Evolutionary conservation across 1,284 basidiomycete species (phyloP).

Genomic region (Xerocomus amazonicus): DNA sequence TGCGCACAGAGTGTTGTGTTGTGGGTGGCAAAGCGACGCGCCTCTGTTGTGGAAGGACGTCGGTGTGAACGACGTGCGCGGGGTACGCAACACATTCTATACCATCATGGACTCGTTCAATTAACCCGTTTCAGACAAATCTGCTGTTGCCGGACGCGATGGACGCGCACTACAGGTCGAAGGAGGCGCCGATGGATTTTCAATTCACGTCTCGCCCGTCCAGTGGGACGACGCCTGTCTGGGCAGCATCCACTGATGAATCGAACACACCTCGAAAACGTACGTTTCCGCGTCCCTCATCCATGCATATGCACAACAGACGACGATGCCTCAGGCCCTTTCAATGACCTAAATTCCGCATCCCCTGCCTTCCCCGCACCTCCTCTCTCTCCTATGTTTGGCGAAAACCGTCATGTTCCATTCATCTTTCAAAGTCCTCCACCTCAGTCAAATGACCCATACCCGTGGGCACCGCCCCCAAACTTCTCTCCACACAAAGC

Average conservation of each 20-base stretch:
- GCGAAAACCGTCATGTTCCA: slow-evolving; percentile 58
- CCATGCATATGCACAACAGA: slow-evolving; percentile 7
- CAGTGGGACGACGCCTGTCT: slow-evolving; percentile 50
- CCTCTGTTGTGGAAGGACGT: slow-evolving; percentile 5
- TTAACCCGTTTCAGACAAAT: not conserved
- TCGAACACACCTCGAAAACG: slow-evolving; percentile 60
- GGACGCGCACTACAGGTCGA: slow-evolving; percentile 46
- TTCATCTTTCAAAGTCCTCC: slow-evolving; percentile 64
- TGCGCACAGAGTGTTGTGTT: slow-evolving; percentile 13
- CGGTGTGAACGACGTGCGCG: slow-evolving; percentile 10
- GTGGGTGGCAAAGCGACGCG: slow-evolving; percentile 5
- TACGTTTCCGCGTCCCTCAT: slow-evolving; percentile 39
- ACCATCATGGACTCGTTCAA: not conserved
- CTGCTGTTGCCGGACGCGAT: slow-evolving; percentile 12
- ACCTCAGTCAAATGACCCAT: slow-evolving; percentile 43
- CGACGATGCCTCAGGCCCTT: slow-evolving; percentile 42
- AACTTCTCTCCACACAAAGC: slow-evolving; percentile 56
- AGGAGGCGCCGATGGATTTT: slow-evolving; percentile 80
- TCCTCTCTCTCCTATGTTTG: slow-evolving; percentile 52
- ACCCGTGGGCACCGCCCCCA: slow-evolving; percentile 62
- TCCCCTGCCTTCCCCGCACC: slow-evolving; percentile 42
- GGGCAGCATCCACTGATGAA: slow-evolving; percentile 46
- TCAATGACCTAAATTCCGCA: slow-evolving; percentile 48
- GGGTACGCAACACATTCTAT: slow-evolving; percentile 12
- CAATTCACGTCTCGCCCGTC: slow-evolving; percentile 58